Percentiles rank a stretch among this genome's conserved stretches.
Evolutionary conservation across 2,329 filamentous ascomycete species (phyloP).

Genomic region (Hirsutella thompsonii): DNA sequence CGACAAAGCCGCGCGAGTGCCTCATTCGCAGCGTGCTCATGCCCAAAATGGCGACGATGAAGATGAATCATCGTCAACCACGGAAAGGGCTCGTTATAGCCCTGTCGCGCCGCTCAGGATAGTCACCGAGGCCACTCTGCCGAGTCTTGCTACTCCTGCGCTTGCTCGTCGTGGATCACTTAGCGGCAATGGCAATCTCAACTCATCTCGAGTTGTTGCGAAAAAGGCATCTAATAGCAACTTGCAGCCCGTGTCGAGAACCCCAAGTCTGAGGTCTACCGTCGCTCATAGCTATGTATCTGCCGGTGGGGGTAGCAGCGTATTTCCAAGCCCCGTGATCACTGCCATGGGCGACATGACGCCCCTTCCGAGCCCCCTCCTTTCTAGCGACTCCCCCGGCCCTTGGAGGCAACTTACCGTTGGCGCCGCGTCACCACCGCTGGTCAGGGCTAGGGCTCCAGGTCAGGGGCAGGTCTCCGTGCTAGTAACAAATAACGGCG

Average conservation of each 20-base stretch:
- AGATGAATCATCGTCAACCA: no score
- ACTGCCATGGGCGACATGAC: slow-evolving; percentile 68
- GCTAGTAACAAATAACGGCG: slow-evolving; percentile 36
- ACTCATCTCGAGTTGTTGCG: slow-evolving; percentile 15
- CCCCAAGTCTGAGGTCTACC: slow-evolving; percentile 48
- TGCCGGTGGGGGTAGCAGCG: slow-evolving; percentile 48
- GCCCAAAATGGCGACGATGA: no score
- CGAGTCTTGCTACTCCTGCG: slow-evolving; percentile 8
- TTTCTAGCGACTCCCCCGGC: slow-evolving; percentile 51
- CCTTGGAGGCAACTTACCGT: slow-evolving; percentile 47
- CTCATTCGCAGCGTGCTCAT: no score
- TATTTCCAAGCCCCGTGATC: slow-evolving; percentile 60
- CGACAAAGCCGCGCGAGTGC: background rate
- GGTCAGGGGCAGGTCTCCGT: slow-evolving; percentile 22
- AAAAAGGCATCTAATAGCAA: slow-evolving; percentile 16
- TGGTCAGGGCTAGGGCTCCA: slow-evolving; percentile 10
- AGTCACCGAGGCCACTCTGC: slow-evolving; percentile 20
- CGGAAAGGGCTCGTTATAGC: background rate
- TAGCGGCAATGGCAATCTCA: slow-evolving; percentile 19
- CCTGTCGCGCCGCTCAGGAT: slow-evolving; percentile 19
- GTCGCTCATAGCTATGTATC: slow-evolving; percentile 35
- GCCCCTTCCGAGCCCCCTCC: slow-evolving; percentile 63
- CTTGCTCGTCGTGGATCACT: slow-evolving; percentile 19
- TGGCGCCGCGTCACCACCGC: slow-evolving; percentile 29
- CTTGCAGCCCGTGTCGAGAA: slow-evolving; percentile 41